phyloP scores from a whole-genome alignment of 2,329 filamentous ascomycete species.

The Berkeleyomyces basicola region DNA sequence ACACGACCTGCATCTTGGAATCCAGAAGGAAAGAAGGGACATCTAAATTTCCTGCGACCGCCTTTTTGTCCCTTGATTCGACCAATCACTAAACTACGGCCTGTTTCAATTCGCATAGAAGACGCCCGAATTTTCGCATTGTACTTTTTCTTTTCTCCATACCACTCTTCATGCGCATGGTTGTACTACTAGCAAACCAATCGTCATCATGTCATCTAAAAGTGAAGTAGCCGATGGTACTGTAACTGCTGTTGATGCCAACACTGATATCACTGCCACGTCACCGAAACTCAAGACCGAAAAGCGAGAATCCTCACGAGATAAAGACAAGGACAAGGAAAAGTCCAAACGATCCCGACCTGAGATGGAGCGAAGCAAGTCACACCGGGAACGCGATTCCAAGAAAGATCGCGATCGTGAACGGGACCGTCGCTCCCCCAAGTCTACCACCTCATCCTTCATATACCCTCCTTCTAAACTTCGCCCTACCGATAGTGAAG shows the following conservation, averaged over 20 bases:
- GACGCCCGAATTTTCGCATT: not conserved
- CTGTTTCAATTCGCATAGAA: not conserved
- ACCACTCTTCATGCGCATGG: not conserved
- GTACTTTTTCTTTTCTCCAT: not conserved
- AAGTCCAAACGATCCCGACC: slow-evolving; percentile 8
- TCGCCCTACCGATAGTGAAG: slow-evolving; percentile 26
- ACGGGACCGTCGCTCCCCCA: slow-evolving; percentile 25
- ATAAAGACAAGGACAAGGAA: slow-evolving; percentile 13
- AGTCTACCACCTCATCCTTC: slow-evolving; percentile 17
- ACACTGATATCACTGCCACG: slow-evolving; percentile 9
- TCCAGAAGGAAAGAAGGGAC: not conserved
- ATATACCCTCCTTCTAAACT: slow-evolving; percentile 22
- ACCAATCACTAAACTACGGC: not conserved
- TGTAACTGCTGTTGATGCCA: slow-evolving; percentile 6
- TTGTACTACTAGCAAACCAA: not conserved
- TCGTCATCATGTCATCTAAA: slow-evolving; percentile 8
- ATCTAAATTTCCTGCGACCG: not conserved
- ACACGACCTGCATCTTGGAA: not conserved
- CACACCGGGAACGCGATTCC: slow-evolving; percentile 20
- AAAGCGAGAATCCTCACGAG: slow-evolving; percentile 11
- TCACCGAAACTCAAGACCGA: slow-evolving; percentile 6
- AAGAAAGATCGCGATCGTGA: slow-evolving; percentile 22
- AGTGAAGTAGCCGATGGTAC: slow-evolving; percentile 9
- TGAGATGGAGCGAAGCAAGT: slow-evolving; percentile 16
- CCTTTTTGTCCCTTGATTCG: not conserved